Conservation (phyloP, 345 rosid genomes). For the Kandelia obovata region DNA sequence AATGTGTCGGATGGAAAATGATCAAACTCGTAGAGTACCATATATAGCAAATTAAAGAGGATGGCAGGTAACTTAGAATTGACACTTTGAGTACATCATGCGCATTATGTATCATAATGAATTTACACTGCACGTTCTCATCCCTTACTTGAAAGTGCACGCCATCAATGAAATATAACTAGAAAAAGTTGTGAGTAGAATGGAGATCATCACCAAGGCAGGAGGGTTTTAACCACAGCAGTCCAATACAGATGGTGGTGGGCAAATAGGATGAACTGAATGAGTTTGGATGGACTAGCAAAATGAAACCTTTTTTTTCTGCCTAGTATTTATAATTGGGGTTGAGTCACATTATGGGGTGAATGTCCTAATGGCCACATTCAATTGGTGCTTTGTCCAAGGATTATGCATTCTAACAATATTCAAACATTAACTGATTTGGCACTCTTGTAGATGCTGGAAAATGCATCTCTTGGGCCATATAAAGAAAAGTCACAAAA, state of each 20-base stretch:
- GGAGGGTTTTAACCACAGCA: background rate
- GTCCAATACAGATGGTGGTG: too few species aligned
- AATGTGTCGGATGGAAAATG: background rate
- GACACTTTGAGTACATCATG: background rate
- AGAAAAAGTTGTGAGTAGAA: background rate
- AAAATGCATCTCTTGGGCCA: too few species aligned
- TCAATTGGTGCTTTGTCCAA: too few species aligned
- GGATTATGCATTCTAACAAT: too few species aligned
- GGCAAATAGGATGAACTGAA: too few species aligned
- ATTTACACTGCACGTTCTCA: background rate
- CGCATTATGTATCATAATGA: conserved; percentile 2
- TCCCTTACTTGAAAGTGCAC: conserved; percentile 4
- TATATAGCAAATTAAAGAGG: background rate
- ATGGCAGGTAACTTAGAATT: background rate
- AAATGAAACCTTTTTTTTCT: too few species aligned
- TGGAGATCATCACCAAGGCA: background rate
- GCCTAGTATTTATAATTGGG: too few species aligned
- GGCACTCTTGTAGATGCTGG: conserved; percentile 1
- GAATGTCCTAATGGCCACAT: too few species aligned
- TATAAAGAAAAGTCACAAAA: too few species aligned
- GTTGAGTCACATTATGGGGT: too few species aligned
- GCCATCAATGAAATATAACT: background rate
- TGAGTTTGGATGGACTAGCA: too few species aligned
- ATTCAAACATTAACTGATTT: background rate
- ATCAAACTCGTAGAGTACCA: too few species aligned